These are phyloP conservation scores for Claviceps sp. DNA, from an alignment of 2,329 filamentous ascomycete species.

Conservation along the genomic window DNA sequence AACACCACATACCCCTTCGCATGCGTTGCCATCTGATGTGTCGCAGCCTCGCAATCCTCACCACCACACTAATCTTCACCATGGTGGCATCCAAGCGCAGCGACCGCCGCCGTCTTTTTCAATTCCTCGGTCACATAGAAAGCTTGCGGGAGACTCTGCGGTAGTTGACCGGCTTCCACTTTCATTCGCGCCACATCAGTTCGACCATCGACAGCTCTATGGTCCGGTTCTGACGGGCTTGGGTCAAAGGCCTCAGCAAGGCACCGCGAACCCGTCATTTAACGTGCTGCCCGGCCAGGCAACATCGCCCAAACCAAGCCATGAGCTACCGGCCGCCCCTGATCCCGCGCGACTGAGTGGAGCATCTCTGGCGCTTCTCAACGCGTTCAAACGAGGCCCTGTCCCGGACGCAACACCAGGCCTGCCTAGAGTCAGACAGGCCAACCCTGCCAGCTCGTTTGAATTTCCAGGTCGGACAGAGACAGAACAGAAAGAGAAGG, in stretches of 20 bases:
- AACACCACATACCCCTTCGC: slow-evolving; percentile 37
- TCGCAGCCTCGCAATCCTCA: slow-evolving; percentile 45
- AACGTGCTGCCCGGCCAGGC: background rate
- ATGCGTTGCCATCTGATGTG: slow-evolving; percentile 36
- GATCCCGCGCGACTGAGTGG: slow-evolving; percentile 22
- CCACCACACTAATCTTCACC: slow-evolving; percentile 34
- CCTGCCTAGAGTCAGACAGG: background rate
- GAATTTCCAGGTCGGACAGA: background rate
- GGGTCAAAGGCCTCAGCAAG: slow-evolving; percentile 13
- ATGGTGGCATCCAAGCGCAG: slow-evolving; percentile 20
- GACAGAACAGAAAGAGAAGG: background rate
- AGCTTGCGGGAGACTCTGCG: slow-evolving; percentile 8
- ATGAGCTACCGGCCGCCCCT: slow-evolving; percentile 1
- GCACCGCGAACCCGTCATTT: background rate
- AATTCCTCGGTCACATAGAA: slow-evolving; percentile 11
- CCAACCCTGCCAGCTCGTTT: background rate
- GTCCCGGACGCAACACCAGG: background rate
- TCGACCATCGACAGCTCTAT: slow-evolving; percentile 30
- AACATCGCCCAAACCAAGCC: background rate
- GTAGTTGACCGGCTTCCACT: slow-evolving; percentile 6
- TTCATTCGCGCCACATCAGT: slow-evolving; percentile 8
- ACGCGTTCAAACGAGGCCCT: slow-evolving; percentile 27
- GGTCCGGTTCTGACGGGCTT: slow-evolving; percentile 32
- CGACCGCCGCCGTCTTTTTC: slow-evolving; percentile 21
- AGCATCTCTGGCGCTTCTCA: slow-evolving; percentile 30